Evolutionary conservation across 2,329 filamentous ascomycete genomes (phyloP), one percentile per base, ranked within the genome.

Genomic region (Curvularia lunata): DNA sequence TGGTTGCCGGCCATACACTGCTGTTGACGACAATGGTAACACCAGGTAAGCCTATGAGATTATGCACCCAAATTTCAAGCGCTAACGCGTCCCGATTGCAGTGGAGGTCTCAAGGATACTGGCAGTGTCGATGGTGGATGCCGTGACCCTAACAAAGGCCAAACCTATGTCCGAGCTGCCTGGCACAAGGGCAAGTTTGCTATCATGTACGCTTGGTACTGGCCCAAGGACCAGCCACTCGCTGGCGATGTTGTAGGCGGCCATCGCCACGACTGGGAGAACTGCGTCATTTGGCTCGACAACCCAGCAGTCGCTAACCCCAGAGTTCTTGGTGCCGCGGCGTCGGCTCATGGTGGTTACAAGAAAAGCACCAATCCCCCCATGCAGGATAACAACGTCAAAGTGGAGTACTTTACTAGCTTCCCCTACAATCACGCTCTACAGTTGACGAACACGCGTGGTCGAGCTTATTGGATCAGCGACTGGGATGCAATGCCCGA

Each of bases 171-270:
- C 38, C 48, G 48, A 30, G 48, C 48, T 40, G 48, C 48, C 23
- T 50, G 48, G 48, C 48, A 50, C 23, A 50, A 18, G 21, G 48
- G 48, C 34, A 50, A 41, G 48, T 50, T 50, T 27, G 48, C 34
- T 50, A 50, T 50, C 23, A 50, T 50, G 48, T 50, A 50, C 23
- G 34, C 48, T 19, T 50, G 48, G 48, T 50, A 50, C 48, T 50
- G 48, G 48, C 48, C 48, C 48, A 50, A 50, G 34, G 48, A 50
- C 23, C 48, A 50, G 4, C 48, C 48, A 19, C 6, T 27, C 34
- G 34, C 48, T 16, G 48, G 48, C 9, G 41, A 50, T 23, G 34
- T 50, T 19, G 34, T 9, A 41, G 48, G 48, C 12, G 48, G 48
- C 8, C 48, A 50, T 16, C 48, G 48, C 48, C 48, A 50, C 23